Evolutionary conservation across 1,139 yeast species (phyloP).

Genomic region (Candida sp.): DNA sequence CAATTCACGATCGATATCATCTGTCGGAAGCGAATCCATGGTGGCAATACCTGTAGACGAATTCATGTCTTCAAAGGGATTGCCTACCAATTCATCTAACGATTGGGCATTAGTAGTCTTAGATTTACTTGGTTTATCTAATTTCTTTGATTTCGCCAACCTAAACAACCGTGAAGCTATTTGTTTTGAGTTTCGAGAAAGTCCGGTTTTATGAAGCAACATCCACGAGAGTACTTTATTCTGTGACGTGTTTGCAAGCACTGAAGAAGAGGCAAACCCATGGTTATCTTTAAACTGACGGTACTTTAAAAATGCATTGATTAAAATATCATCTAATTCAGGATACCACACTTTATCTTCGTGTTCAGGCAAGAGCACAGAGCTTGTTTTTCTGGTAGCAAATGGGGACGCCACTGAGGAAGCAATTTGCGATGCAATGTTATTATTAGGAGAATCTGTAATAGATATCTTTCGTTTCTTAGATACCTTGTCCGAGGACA

Average conservation of each 20-base stretch:
- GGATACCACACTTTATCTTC: slow-evolving; percentile 36
- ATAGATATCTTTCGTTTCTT: slow-evolving; percentile 9
- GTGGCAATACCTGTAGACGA: background rate
- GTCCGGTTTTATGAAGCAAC: slow-evolving; percentile 36
- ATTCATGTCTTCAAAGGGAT: slow-evolving; percentile 21
- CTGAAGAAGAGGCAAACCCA: slow-evolving; percentile 15
- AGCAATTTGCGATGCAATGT: slow-evolving; percentile 37
- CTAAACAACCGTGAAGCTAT: slow-evolving; percentile 32
- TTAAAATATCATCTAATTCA: slow-evolving; percentile 33
- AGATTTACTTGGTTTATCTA: slow-evolving; percentile 11
- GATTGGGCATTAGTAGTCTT: slow-evolving; percentile 10
- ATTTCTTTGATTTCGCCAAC: slow-evolving; percentile 17
- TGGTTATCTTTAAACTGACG: slow-evolving; percentile 29
- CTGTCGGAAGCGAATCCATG: slow-evolving; percentile 14
- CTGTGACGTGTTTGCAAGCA: slow-evolving; percentile 34
- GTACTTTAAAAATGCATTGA: slow-evolving; percentile 35
- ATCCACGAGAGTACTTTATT: slow-evolving; percentile 42
- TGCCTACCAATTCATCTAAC: slow-evolving; percentile 19
- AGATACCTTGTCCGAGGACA: slow-evolving; percentile 1
- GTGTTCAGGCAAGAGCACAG: slow-evolving; percentile 6
- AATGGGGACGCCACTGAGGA: slow-evolving; percentile 33
- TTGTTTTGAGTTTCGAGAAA: slow-evolving; percentile 37
- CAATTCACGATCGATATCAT: slow-evolving; percentile 24
- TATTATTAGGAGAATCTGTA: slow-evolving; percentile 33
- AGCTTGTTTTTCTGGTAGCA: slow-evolving; percentile 8